Conservation (phyloP, 495 filamentous ascomycete genomes). For the Pseudoneurospora amorphoporcata region DNA sequence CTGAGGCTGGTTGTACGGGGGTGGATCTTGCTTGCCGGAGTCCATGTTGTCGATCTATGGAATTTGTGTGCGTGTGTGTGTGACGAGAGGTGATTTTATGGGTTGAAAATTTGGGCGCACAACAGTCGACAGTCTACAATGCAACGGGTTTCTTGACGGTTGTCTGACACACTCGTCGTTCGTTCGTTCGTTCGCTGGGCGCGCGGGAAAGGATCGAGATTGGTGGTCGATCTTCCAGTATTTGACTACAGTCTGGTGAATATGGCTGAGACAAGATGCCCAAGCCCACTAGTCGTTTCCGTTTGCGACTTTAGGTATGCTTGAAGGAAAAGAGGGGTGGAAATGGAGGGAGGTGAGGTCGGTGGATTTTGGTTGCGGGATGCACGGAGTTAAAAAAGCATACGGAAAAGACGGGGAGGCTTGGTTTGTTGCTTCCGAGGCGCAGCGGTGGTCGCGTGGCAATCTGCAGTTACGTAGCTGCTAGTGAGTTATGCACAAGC, state of each 20-base stretch:
- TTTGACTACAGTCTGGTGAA: neutral
- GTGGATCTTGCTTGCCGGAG: conserved; percentile 2
- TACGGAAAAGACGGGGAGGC: neutral
- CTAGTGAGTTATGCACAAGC: neutral
- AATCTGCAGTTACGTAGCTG: neutral
- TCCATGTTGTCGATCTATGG: neutral
- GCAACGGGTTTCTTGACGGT: neutral
- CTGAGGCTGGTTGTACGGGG: conserved; percentile 1
- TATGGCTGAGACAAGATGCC: neutral
- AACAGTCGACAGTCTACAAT: neutral
- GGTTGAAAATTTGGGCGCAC: neutral
- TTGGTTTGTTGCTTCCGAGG: neutral
- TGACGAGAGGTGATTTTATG: neutral
- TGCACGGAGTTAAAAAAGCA: neutral
- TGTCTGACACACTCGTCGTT: neutral
- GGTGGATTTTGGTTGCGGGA: neutral
- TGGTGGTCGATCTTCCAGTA: neutral
- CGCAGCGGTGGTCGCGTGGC: neutral
- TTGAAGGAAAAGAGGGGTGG: neutral
- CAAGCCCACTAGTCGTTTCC: neutral
- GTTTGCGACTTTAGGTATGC: neutral
- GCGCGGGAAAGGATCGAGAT: neutral
- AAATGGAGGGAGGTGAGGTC: neutral
- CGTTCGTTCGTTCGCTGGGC: neutral
- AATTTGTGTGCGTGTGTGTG: neutral